phyloP scores from a whole-genome alignment of 768 basidiomycete genomes.

The Boletus rufocinnamomeus region DNA sequence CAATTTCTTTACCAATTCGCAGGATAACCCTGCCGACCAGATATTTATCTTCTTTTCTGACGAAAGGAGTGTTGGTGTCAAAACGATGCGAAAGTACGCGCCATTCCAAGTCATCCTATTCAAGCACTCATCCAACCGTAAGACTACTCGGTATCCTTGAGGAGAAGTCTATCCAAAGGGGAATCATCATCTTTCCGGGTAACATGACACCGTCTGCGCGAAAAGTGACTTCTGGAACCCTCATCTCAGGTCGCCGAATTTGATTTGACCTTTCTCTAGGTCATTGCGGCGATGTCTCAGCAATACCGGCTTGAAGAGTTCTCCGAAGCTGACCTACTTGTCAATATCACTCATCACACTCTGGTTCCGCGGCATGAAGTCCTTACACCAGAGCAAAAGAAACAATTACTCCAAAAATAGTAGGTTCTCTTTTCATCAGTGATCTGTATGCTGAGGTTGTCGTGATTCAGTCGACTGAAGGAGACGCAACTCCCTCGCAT shows the following conservation, averaged over 20 bases:
- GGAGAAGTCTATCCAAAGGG: constrained; percentile 85
- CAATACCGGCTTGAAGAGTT: constrained; percentile 94
- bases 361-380: constrained; percentile 94
- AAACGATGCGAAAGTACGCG: constrained; percentile 94
- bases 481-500: constrained; percentile 98
- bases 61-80: constrained; percentile 92
- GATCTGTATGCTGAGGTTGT: constrained; percentile 12
- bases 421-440: constrained; percentile 45
- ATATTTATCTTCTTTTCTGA: constrained; percentile 97
- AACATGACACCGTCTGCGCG: constrained; percentile 97
- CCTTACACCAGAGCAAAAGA: constrained; percentile 83
- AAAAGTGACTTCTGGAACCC: constrained; percentile 58
- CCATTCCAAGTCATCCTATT: neutral
- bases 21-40: constrained; percentile 65
- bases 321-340: constrained; percentile 92
- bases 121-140: constrained; percentile 11
- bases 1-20: constrained; percentile 86
- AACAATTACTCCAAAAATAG: constrained; percentile 87
- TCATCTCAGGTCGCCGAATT: neutral
- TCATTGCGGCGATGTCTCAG: constrained; percentile 86
- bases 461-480: constrained; percentile 76
- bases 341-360: constrained; percentile 96
- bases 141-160: constrained; percentile 91
- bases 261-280: constrained; percentile 48
- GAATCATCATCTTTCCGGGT: constrained; percentile 93